Conservation (phyloP, 495 filamentous ascomycete species). For the Oleoguttula mirabilis region DNA sequence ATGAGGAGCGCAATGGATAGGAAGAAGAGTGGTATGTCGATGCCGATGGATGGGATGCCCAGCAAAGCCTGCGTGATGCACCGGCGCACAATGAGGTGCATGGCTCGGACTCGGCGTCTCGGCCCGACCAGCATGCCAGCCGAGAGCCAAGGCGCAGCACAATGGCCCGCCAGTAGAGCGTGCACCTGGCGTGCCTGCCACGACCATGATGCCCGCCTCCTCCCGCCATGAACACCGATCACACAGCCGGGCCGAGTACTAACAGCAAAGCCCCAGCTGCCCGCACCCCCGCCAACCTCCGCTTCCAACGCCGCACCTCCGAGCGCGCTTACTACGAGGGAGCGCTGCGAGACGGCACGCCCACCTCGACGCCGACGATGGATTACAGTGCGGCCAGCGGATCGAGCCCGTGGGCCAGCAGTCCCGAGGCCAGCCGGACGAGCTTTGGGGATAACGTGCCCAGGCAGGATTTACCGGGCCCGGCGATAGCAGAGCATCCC, state of each 20-base stretch:
- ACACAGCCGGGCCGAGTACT: conserved; percentile 3
- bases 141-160: conserved; percentile 1
- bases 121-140: not conserved
- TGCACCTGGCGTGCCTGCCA: not conserved
- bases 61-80: too few relatives aligned
- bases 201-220: not conserved
- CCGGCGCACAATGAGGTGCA: too few relatives aligned
- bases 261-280: conserved; percentile 12
- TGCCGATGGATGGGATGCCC: too few relatives aligned
- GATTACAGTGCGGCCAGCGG: conserved; percentile 11
- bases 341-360: conserved; percentile 8
- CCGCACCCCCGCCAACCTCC: conserved; percentile 9
- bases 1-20: not conserved
- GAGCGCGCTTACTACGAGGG: conserved; percentile 19
- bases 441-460: conserved; percentile 15
- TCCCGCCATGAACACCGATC: not conserved
- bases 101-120: too few relatives aligned
- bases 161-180: not conserved
- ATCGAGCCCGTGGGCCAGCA: conserved; percentile 16
- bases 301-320: conserved; percentile 18
- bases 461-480: conserved; percentile 11
- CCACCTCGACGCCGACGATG: conserved; percentile 7
- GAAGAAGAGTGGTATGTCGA: too few relatives aligned
- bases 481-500: conserved; percentile 8
- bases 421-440: conserved; percentile 14